These are phyloP conservation scores for Naganishia albida DNA, from an alignment of 1,284 basidiomycete genomes.

Conservation along the genomic window DNA sequence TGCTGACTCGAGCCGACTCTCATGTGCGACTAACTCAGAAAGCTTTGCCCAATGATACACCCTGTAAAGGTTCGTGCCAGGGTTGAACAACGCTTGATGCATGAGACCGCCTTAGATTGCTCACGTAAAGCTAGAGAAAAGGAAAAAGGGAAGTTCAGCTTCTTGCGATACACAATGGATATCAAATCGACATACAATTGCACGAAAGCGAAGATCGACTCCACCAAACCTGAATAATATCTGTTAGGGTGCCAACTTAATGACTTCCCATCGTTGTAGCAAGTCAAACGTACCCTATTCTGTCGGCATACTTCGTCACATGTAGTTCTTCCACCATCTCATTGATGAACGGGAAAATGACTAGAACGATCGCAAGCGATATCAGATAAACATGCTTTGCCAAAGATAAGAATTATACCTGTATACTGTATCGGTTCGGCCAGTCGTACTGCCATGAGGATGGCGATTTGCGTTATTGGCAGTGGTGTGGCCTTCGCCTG, in stretches of 20 bases:
- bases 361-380: slow-evolving; percentile 23
- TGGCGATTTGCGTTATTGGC: slow-evolving; percentile 43
- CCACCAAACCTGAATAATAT: slow-evolving; percentile 52
- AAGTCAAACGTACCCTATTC: slow-evolving; percentile 39
- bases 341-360: slow-evolving; percentile 59
- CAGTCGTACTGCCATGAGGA: slow-evolving; percentile 45
- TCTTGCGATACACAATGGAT: background rate
- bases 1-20: background rate
- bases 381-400: background rate
- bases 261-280: background rate
- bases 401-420: slow-evolving; percentile 38
- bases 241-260: background rate
- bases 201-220: slow-evolving; percentile 50
- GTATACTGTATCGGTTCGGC: slow-evolving; percentile 47
- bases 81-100: background rate
- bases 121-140: slow-evolving; percentile 15
- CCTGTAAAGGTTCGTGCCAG: slow-evolving; percentile 36
- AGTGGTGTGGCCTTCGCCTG: slow-evolving; percentile 30
- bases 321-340: slow-evolving; percentile 53
- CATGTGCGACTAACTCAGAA: slow-evolving; percentile 43
- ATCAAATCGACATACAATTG: slow-evolving; percentile 39
- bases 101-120: background rate
- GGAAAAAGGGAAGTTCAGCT: background rate
- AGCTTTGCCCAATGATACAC: slow-evolving; percentile 53
- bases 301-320: slow-evolving; percentile 52